phyloP scores from a whole-genome alignment of 2,329 filamentous ascomycete genomes.

The Teratosphaeriaceae sp. region DNA sequence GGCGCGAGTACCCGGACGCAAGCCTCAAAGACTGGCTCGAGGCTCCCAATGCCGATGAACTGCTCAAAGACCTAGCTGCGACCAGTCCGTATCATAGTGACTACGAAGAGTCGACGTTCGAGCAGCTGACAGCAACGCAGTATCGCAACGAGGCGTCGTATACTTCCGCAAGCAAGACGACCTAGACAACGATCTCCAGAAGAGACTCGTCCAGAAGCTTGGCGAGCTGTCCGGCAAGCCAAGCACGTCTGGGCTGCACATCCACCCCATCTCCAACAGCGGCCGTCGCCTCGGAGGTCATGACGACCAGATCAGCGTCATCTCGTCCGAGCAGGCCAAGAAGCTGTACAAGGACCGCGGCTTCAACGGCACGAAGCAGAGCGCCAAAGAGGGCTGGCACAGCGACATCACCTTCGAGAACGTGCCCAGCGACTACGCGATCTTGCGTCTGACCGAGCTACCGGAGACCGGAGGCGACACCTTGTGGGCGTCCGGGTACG shows the following conservation, averaged over 20 bases:
- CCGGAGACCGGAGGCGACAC: constrained; percentile 50
- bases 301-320: constrained; percentile 58
- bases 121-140: too few species aligned
- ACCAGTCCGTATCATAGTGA: constrained; percentile 49
- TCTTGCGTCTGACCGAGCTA: constrained; percentile 51
- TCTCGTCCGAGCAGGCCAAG: constrained; percentile 51
- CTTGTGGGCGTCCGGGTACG: constrained; percentile 62
- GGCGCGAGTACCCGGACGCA: constrained; percentile 39
- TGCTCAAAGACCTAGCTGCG: constrained; percentile 42
- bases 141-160: constrained; percentile 62
- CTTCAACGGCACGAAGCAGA: constrained; percentile 34
- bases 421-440: constrained; percentile 56
- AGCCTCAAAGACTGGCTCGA: constrained; percentile 31
- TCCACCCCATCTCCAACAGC: constrained; percentile 54
- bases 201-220: constrained; percentile 55
- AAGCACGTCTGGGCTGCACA: constrained; percentile 50
- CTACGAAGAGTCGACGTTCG: too few species aligned
- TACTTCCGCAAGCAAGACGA: constrained; percentile 61
- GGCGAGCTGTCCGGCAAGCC: constrained; percentile 56
- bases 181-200: constrained; percentile 56
- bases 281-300: constrained; percentile 43
- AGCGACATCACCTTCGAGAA: constrained; percentile 61
- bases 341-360: constrained; percentile 39
- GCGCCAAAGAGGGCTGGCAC: constrained; percentile 45
- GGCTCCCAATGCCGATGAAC: constrained; percentile 31